phyloP scores from a whole-genome alignment of 306 rosid genomes.

The Vicia faba region DNA sequence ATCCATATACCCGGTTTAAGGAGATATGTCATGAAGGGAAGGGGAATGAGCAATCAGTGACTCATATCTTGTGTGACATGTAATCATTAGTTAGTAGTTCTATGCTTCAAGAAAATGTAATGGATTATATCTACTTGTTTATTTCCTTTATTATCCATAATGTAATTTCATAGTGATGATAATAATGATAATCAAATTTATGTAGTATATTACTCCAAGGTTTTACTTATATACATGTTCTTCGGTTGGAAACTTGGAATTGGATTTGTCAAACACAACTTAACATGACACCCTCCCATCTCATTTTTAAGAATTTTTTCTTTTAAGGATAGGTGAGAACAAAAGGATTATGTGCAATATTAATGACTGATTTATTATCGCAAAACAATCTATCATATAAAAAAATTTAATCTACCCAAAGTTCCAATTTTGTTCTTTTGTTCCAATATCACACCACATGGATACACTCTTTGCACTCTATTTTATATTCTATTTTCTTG shows the following conservation, averaged over 20 bases:
- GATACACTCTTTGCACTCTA: no score
- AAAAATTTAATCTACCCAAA: no score
- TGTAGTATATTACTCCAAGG: constrained; percentile 2
- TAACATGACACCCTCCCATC: no score
- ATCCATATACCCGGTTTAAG: constrained; percentile 88
- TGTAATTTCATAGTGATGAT: constrained; percentile 46
- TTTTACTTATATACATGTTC: constrained; percentile 7
- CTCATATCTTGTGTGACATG: constrained; percentile 15
- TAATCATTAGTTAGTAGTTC: constrained; percentile 24
- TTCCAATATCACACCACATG: no score
- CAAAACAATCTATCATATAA: no score
- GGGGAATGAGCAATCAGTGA: constrained; percentile 54
- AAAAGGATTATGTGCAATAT: no score
- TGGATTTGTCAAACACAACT: no score
- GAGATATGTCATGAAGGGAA: constrained; percentile 88
- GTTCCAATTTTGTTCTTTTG: no score
- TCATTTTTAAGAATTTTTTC: no score
- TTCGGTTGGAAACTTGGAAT: background rate
- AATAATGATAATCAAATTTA: constrained; percentile 35
- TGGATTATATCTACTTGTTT: constrained; percentile 31
- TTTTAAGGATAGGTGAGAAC: no score
- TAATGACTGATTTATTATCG: no score
- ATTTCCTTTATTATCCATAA: constrained; percentile 32
- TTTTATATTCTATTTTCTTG: no score
- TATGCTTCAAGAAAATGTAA: constrained; percentile 41